phyloP scores from a whole-genome alignment of 1,284 basidiomycete genomes.

The Stygiomarasmius scandens region DNA sequence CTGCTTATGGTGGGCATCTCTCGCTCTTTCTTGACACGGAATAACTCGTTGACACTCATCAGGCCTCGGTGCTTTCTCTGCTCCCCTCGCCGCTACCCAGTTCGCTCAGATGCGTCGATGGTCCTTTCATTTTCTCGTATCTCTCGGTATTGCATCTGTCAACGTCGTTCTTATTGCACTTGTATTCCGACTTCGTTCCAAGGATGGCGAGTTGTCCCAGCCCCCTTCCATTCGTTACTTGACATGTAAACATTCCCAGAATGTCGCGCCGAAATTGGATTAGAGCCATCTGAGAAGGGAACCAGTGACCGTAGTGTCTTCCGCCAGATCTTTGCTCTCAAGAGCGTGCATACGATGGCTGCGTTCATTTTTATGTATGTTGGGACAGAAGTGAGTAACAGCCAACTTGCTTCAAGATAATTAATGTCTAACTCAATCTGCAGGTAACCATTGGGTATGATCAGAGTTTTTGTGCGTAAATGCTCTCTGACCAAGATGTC shows the following conservation, averaged over 20 bases:
- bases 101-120: constrained; percentile 41
- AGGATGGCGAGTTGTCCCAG: constrained; percentile 38
- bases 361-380: constrained; percentile 48
- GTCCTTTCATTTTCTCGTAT: constrained; percentile 56
- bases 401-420: neutral
- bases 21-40: neutral
- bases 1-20: constrained; percentile 32
- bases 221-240: neutral
- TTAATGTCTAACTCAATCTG: neutral
- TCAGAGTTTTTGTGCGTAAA: too few species aligned
- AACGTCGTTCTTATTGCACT: constrained; percentile 39
- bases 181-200: constrained; percentile 50
- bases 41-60: neutral
- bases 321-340: constrained; percentile 40
- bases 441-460: constrained; percentile 15
- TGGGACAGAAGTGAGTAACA: constrained; percentile 27
- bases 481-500: too few species aligned
- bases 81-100: constrained; percentile 51
- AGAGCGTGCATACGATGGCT: constrained; percentile 44
- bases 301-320: constrained; percentile 32
- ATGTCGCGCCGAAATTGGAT: constrained; percentile 13
- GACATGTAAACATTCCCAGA: constrained; percentile 1
- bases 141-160: constrained; percentile 48
- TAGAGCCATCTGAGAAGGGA: constrained; percentile 13
- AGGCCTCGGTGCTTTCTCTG: constrained; percentile 43